These are phyloP conservation scores for Tritrichomonas foetus DNA, from an alignment of 208 protist species.

Conservation along the genomic window DNA sequence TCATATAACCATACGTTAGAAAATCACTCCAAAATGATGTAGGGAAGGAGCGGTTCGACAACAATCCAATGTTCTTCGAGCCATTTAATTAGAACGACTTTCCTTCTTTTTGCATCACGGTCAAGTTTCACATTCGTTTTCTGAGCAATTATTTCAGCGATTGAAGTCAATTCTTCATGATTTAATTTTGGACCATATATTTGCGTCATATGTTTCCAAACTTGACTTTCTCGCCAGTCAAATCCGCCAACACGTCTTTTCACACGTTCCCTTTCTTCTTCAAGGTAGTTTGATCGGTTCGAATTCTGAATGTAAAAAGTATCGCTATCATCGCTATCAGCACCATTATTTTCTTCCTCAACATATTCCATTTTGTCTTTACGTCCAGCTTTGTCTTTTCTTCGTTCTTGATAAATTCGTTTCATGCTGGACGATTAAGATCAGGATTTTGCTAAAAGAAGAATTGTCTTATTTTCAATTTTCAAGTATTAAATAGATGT, in stretches of 20 bases:
- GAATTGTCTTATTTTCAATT: no score
- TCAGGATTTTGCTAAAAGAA: no score
- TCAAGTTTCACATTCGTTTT: not conserved
- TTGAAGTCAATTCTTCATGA: not conserved
- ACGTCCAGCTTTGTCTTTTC: no score
- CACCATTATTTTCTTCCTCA: no score
- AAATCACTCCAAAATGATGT: not conserved
- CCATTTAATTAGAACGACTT: not conserved
- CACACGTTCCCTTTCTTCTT: not conserved
- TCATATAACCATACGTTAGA: no score
- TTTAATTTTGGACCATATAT: not conserved
- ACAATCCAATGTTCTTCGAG: not conserved
- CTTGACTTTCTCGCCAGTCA: not conserved
- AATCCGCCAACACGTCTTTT: not conserved
- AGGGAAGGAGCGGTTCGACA: not conserved
- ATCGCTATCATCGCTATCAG: no score
- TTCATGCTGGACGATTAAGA: no score
- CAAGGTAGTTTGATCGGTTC: no score
- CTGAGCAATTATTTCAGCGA: not conserved
- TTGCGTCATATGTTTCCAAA: not conserved
- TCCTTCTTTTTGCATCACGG: constrained; percentile 1
- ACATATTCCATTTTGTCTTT: no score
- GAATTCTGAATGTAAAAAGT: no score
- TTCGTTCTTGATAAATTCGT: no score
- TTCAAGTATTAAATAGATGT: no score